A percentile compares a stretch with the other conserved stretches of the same genome.
Evolutionary conservation across 148 eudicot species (phyloP).

Genomic region (Cornus florida): DNA sequence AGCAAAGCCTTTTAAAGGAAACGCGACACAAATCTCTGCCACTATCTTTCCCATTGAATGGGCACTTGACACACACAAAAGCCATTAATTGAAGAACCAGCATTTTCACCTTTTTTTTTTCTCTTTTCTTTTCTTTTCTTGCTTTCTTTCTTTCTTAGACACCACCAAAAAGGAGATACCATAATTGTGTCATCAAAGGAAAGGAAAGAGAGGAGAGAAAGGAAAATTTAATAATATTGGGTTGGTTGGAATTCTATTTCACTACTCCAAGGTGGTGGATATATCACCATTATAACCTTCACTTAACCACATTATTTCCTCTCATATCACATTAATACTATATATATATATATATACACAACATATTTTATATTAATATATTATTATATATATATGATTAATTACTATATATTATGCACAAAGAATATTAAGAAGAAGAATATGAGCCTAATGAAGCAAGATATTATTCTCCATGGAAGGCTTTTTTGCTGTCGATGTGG

Average conservation of each 20-base stretch:
- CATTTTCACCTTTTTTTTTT: neutral
- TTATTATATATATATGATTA: too few relatives aligned
- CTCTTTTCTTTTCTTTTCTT: too few relatives aligned
- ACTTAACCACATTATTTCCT: constrained; percentile 6
- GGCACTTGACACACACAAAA: constrained; percentile 21
- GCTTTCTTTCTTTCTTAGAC: neutral
- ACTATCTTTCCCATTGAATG: constrained; percentile 19
- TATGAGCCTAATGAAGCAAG: too few relatives aligned
- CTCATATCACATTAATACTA: neutral
- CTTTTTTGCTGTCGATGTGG: neutral
- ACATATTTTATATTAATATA: too few relatives aligned
- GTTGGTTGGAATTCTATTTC: neutral
- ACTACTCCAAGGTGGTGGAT: neutral
- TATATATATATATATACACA: too few relatives aligned
- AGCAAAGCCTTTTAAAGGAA: neutral
- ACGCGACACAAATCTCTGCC: constrained; percentile 20
- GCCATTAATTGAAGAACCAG: constrained; percentile 6
- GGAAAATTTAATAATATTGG: neutral
- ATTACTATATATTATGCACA: too few relatives aligned
- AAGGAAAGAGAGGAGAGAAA: neutral
- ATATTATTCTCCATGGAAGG: neutral
- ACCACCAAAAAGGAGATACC: constrained; percentile 15
- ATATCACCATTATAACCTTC: constrained; percentile 4
- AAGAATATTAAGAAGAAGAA: too few relatives aligned
- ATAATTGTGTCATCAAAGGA: neutral